phyloP scores from a whole-genome alignment of 176 grass and related monocot species.

The Poa annua region DNA sequence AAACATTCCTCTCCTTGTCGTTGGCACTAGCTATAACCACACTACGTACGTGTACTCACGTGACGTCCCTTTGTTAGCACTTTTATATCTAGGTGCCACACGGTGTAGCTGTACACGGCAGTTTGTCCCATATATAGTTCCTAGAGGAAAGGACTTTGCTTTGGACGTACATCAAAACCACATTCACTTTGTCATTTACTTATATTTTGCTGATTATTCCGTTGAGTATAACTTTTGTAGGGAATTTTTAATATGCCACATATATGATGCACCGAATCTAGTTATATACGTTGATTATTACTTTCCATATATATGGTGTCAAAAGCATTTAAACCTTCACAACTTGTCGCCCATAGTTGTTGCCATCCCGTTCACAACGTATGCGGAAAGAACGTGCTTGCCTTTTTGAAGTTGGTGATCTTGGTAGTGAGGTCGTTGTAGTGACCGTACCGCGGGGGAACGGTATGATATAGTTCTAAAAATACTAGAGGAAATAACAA shows the following conservation, averaged over 20 bases:
- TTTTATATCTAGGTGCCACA: conserved; percentile 10
- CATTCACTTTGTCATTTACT: not conserved
- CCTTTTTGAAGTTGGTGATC: not conserved
- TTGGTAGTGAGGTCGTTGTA: not conserved
- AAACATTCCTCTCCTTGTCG: conserved; percentile 42
- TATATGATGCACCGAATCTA: not conserved
- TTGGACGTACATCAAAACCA: not conserved
- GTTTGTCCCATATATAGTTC: not conserved
- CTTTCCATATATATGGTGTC: not conserved
- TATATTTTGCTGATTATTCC: not conserved
- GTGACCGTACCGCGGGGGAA: not conserved
- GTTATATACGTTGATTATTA: not conserved
- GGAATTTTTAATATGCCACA: not conserved
- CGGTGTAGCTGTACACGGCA: not conserved
- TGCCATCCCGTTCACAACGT: not conserved
- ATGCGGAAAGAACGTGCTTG: not conserved
- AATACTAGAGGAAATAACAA: not conserved
- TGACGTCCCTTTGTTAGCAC: not conserved
- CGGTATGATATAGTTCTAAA: not conserved
- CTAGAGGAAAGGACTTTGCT: not conserved
- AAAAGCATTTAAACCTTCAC: not conserved
- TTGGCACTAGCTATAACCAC: conserved; percentile 19
- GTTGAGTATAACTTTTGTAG: no score
- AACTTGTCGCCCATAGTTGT: not conserved
- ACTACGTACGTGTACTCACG: conserved; percentile 29